Percentiles rank a stretch among this genome's conserved stretches.
Evolutionary conservation across 1,139 yeast genomes (phyloP).

Genomic region (Kodamaea ohmeri): DNA sequence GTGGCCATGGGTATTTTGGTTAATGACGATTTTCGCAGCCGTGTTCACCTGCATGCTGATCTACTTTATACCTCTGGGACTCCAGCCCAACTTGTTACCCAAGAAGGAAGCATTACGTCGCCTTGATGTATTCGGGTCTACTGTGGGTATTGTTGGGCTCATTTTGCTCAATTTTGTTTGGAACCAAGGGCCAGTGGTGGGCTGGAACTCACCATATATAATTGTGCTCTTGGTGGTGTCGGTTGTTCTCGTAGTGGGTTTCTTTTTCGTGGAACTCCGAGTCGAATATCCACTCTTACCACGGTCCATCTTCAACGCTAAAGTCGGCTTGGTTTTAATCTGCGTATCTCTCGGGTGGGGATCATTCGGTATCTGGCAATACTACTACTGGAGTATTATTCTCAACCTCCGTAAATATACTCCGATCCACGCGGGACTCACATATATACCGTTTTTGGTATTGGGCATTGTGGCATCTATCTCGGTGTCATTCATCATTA

Average conservation of each 20-base stretch:
- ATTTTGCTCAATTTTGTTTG: constrained; percentile 50
- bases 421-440: constrained; percentile 42
- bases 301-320: constrained; percentile 34
- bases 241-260: constrained; percentile 29
- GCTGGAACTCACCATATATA: constrained; percentile 48
- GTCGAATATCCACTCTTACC: constrained; percentile 47
- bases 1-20: constrained; percentile 57
- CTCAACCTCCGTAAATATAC: constrained; percentile 44
- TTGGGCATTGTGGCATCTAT: constrained; percentile 49
- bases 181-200: constrained; percentile 54
- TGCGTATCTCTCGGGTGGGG: constrained; percentile 54
- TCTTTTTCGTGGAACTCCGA: constrained; percentile 30
- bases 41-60: constrained; percentile 27
- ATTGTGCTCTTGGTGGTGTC: constrained; percentile 45
- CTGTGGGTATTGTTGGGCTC: constrained; percentile 45
- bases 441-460: constrained; percentile 45
- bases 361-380: constrained; percentile 54
- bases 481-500: constrained; percentile 40
- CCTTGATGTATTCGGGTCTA: constrained; percentile 48
- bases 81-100: constrained; percentile 7
- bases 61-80: constrained; percentile 32
- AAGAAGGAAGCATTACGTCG: constrained; percentile 14
- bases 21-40: constrained; percentile 37
- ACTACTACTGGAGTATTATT: constrained; percentile 41
- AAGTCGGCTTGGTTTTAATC: constrained; percentile 35